phyloP scores from a whole-genome alignment of 2,329 filamentous ascomycete species.

The Fusarium pininemorale region DNA sequence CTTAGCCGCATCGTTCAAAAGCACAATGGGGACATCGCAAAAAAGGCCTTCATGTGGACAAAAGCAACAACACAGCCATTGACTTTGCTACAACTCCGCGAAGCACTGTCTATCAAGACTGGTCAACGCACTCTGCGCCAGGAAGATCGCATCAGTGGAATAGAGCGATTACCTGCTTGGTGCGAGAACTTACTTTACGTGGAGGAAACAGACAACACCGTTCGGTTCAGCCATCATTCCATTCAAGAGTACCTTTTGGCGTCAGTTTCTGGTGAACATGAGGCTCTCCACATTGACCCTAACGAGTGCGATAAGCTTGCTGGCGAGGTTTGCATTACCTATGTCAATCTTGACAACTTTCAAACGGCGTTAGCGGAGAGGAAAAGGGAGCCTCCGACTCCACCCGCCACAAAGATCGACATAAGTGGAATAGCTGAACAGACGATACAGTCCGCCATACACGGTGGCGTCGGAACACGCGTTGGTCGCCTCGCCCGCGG shows the following conservation, averaged over 20 bases:
- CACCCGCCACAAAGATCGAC: neutral
- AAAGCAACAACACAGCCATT: neutral
- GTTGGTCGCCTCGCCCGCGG: neutral
- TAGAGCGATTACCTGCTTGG: neutral
- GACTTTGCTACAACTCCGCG: conserved; percentile 1
- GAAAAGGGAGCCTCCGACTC: rapidly evolving
- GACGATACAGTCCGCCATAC: neutral
- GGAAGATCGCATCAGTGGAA: neutral
- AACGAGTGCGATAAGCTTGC: neutral
- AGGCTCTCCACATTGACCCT: neutral
- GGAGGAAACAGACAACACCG: conserved; percentile 5
- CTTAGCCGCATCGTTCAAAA: neutral
- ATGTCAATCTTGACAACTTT: conserved; percentile 1
- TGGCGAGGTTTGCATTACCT: conserved; percentile 1
- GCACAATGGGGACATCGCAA: neutral
- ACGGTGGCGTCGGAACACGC: neutral
- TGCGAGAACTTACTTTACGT: conserved; percentile 21
- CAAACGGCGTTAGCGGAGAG: neutral
- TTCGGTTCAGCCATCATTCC: conserved; percentile 30
- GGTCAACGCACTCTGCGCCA: neutral
- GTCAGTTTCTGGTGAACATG: neutral
- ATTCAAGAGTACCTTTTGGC: conserved; percentile 11
- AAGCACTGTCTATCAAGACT: conserved; percentile 11
- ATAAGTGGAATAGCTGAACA: neutral
- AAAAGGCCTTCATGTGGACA: neutral